Conservation (phyloP, 495 filamentous ascomycete genomes). For the Neurospora tetrasperma region DNA sequence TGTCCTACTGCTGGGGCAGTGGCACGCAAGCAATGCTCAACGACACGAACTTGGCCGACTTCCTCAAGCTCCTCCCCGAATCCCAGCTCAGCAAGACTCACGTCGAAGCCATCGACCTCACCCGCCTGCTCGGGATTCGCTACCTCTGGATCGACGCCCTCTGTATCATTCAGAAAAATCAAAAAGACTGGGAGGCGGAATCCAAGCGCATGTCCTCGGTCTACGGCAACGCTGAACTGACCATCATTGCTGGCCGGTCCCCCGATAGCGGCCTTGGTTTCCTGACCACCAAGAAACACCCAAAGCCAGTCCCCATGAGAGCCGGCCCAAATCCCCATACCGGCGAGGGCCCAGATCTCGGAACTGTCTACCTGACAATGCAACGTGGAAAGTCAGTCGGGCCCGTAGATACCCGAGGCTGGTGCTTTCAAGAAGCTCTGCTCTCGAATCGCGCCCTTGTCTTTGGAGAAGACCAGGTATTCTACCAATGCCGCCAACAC, state of each 20-base stretch:
- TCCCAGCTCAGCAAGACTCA: background rate
- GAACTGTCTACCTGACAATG: background rate
- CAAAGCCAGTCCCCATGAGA: background rate
- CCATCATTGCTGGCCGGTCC: background rate
- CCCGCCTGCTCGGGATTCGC: background rate
- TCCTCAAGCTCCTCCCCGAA: background rate
- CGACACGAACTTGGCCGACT: background rate
- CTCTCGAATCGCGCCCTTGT: background rate
- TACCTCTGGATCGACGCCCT: background rate
- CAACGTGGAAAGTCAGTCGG: background rate
- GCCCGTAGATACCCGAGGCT: background rate
- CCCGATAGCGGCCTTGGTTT: background rate
- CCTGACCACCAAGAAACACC: background rate
- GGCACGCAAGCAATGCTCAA: background rate
- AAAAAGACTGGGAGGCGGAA: background rate
- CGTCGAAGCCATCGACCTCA: background rate
- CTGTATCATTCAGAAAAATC: background rate
- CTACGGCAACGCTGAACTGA: background rate
- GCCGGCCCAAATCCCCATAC: background rate
- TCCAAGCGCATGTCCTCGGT: background rate
- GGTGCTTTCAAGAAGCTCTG: constrained; percentile 4
- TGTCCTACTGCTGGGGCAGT: constrained; percentile 5
- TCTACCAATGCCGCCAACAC: background rate
- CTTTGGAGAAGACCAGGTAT: background rate
- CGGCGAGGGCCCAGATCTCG: background rate